Percentiles rank a stretch among this genome's conserved stretches.
Conservation (phyloP, 1,284 basidiomycete genomes). For the Rhodotorula sp. region DNA sequence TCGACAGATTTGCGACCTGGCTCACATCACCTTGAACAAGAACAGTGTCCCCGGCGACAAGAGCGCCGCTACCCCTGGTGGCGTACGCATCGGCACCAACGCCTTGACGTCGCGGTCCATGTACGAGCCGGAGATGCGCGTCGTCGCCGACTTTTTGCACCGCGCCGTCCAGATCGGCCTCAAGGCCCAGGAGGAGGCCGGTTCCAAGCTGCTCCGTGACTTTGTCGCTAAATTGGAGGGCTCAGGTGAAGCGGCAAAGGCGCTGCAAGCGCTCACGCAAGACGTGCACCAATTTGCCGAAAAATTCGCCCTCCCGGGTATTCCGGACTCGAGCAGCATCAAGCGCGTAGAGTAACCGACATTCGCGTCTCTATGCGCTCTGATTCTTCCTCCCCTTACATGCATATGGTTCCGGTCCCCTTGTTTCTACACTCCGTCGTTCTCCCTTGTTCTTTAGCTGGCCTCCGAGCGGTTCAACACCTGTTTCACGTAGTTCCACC, state of each 20-base stretch:
- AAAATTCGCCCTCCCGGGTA: constrained; percentile 89
- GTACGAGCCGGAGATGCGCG: constrained; percentile 68
- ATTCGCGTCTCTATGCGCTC: background rate
- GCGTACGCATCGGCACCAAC: constrained; percentile 92
- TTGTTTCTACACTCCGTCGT: background rate
- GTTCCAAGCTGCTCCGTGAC: constrained; percentile 92
- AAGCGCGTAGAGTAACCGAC: constrained; percentile 26
- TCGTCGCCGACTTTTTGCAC: constrained; percentile 90
- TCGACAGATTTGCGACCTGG: constrained; percentile 76
- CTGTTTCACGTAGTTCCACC: background rate
- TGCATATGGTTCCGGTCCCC: background rate
- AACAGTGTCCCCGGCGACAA: constrained; percentile 95
- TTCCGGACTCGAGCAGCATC: constrained; percentile 50
- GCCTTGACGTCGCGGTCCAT: constrained; percentile 94
- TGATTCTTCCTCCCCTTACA: background rate
- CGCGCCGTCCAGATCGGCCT: constrained; percentile 80
- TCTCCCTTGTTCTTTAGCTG: background rate
- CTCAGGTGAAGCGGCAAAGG: constrained; percentile 65
- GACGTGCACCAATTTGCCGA: constrained; percentile 78
- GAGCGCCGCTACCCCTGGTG: constrained; percentile 93
- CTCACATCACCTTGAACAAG: constrained; percentile 72
- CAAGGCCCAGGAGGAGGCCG: constrained; percentile 79
- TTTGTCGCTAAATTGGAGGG: constrained; percentile 79
- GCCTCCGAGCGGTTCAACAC: constrained; percentile 11
- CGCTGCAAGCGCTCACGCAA: constrained; percentile 66